Conservation (phyloP, 164 flowering plant genomes). For the Protea cynaroides region DNA sequence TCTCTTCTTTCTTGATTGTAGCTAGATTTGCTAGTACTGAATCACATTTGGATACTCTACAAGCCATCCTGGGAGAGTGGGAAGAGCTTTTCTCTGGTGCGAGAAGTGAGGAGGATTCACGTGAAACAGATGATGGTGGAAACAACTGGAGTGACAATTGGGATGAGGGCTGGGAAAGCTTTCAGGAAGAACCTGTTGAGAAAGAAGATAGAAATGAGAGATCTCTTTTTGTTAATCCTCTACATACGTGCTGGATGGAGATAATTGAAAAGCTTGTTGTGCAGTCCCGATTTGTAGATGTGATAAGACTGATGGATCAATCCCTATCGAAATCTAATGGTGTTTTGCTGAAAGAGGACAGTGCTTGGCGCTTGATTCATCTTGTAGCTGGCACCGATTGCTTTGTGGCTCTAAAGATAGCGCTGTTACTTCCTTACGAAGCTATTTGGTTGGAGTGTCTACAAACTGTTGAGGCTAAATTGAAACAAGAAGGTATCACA, state of each 20-base stretch:
- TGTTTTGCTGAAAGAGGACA: constrained; percentile 48
- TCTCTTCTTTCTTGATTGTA: constrained; percentile 59
- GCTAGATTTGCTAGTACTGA: constrained; percentile 30
- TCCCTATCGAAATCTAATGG: constrained; percentile 30
- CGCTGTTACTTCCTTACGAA: constrained; percentile 63
- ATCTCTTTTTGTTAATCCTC: constrained; percentile 47
- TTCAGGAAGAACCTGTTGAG: constrained; percentile 47
- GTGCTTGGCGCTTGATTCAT: constrained; percentile 38
- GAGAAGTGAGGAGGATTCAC: constrained; percentile 26
- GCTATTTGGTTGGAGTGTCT: constrained; percentile 49
- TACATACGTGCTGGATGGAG: constrained; percentile 77
- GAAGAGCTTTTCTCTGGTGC: constrained; percentile 50
- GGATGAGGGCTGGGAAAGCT: constrained; percentile 98
- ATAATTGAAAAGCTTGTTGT: constrained; percentile 41
- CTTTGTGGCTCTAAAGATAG: constrained; percentile 57
- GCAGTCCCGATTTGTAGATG: constrained; percentile 31
- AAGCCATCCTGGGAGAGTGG: constrained; percentile 73
- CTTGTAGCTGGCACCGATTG: constrained; percentile 38
- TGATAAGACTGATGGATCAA: constrained; percentile 51
- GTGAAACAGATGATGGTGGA: constrained; percentile 34
- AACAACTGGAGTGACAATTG: constrained; percentile 76
- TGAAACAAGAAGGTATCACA: constrained; percentile 46
- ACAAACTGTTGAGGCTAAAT: constrained; percentile 52
- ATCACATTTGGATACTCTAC: constrained; percentile 45
- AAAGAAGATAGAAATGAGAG: constrained; percentile 27